Conservation (phyloP, 148 eudicot species). For the Rhododendron ferrugineum region DNA sequence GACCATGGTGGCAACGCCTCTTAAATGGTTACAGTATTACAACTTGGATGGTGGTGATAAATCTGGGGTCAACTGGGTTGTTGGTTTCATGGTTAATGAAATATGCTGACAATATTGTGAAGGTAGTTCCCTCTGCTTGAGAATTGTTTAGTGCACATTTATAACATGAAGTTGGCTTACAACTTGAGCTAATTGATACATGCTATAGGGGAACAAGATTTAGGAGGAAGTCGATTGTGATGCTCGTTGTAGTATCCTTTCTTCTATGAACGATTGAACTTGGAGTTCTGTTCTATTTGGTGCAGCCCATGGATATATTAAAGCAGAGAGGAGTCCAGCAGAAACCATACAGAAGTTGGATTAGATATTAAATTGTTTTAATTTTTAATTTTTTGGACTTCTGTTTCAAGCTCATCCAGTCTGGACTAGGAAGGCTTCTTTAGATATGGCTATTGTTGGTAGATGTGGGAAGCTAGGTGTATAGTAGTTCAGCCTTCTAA, state of each 20-base stretch:
- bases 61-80: constrained; percentile 91
- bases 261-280: background rate
- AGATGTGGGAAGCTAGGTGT: background rate
- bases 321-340: background rate
- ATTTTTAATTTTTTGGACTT: background rate
- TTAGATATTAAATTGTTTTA: background rate
- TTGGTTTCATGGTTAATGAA: constrained; percentile 98
- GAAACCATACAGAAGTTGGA: background rate
- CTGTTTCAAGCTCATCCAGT: background rate
- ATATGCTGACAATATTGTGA: constrained; percentile 90
- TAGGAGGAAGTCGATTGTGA: background rate
- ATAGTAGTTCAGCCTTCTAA: background rate
- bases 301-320: background rate
- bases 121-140: constrained; percentile 35
- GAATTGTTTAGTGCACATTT: background rate
- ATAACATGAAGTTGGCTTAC: background rate
- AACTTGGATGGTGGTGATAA: constrained; percentile 94
- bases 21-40: constrained; percentile 75
- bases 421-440: background rate
- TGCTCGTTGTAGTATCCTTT: background rate
- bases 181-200: background rate
- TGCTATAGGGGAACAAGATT: background rate
- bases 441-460: background rate
- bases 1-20: constrained; percentile 90
- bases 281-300: background rate